Evolutionary conservation across 1,284 basidiomycete species (phyloP), one percentile per base, ranked within the genome.

Genomic region (Marasmius oreades): DNA sequence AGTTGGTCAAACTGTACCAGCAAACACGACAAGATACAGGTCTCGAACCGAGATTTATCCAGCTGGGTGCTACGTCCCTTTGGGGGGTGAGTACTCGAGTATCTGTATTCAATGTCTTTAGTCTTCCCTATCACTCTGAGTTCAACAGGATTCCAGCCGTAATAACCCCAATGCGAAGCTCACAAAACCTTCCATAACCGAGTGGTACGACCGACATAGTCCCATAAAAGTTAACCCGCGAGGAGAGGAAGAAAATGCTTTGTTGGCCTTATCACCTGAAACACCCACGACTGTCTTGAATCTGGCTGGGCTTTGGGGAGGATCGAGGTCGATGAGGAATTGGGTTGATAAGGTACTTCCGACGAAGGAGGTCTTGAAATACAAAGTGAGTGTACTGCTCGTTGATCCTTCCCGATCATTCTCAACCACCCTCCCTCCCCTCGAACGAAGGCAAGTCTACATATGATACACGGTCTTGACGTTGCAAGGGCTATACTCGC

Each of bases 261-360:
- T 86, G 11, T 71, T 87, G 4, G 66, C 68, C 1, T 66, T 84
- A n/a, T 72, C 75, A 4, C 70, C 73, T 2, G 58, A 60, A 1
- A 63, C 67, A n/a, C 75, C 69, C 0, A 77, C 80, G 1, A 81
- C 81, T 1, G 81, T 88, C 0, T 70, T 88, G 33, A 77, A 86
- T 62, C 77, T 88, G n/a, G 71, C 76, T 14, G 85, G 85, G 0
- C 70, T 88, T 3, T 87, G 83, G 81, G 85, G 86, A 20, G 80
- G 80, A 1, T 58, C 67, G 14, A 73, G 85, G 5, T 67, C 71
- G 5, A 67, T 75, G 14, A 69, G 72, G 47, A 80, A 82, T 58
- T 86, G 79, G 76, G 74, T 87, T 7, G 63, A 64, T 0, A 73
- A 75, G 22, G 75, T 86, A 12, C 80, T 80, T 0, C 73, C 80